phyloP scores from a whole-genome alignment of 2,329 filamentous ascomycete genomes.

The Paramyrothecium sp. region DNA sequence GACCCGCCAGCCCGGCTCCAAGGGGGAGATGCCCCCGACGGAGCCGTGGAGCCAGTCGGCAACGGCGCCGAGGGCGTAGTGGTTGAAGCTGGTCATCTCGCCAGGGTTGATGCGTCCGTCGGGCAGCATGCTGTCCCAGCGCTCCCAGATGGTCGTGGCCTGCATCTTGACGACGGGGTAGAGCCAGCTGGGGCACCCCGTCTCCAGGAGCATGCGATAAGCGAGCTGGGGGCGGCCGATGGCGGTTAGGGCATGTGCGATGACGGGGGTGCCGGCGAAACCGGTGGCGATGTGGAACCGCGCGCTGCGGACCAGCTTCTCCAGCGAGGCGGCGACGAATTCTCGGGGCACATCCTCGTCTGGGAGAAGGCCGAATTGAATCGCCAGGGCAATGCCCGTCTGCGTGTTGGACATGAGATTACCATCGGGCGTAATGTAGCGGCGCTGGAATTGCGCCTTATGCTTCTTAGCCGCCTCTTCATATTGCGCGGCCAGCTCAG shows the following conservation, averaged over 20 bases:
- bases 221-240: conserved; percentile 25
- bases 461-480: conserved; percentile 14
- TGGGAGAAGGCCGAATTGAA: conserved; percentile 17
- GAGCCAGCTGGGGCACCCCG: conserved; percentile 41
- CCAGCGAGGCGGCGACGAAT: conserved; percentile 13
- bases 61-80: conserved; percentile 45
- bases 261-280: conserved; percentile 38
- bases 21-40: conserved; percentile 36
- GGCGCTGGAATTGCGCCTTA: conserved; percentile 14
- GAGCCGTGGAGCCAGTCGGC: conserved; percentile 42
- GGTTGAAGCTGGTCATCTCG: conserved; percentile 46
- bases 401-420: conserved; percentile 18
- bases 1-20: conserved; percentile 36
- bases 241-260: conserved; percentile 27
- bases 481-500: conserved; percentile 9
- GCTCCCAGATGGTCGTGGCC: conserved; percentile 47
- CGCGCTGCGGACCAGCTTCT: conserved; percentile 12
- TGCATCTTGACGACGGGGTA: conserved; percentile 40
- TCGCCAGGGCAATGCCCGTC: conserved; percentile 17
- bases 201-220: conserved; percentile 46
- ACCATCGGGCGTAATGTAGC: conserved; percentile 14
- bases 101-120: conserved; percentile 41
- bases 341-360: not conserved
- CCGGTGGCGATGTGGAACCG: conserved; percentile 18
- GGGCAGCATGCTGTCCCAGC: conserved; percentile 43